A percentile compares a stretch with the other conserved stretches of the same genome.
Conservation (phyloP, 2,329 filamentous ascomycete species). For the Pyrenochaeta sp. region DNA sequence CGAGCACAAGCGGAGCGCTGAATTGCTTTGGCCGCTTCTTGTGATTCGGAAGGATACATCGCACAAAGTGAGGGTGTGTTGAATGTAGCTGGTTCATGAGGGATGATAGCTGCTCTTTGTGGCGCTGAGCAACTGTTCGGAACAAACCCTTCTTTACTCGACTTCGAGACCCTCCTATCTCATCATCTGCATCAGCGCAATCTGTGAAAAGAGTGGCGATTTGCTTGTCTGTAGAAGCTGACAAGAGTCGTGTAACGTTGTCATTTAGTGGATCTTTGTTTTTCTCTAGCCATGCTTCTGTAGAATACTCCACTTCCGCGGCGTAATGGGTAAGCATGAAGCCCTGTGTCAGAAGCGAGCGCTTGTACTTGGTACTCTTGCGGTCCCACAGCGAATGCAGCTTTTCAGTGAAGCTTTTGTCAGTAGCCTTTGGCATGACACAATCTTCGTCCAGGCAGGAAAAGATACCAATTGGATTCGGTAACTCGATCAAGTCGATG, state of each 20-base stretch:
- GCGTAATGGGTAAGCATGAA: slow-evolving; percentile 98
- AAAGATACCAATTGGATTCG: slow-evolving; percentile 98
- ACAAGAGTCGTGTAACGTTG: slow-evolving; percentile 89
- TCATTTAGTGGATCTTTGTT: slow-evolving; percentile 99
- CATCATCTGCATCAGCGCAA: slow-evolving; percentile 84
- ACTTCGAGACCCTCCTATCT: slow-evolving; percentile 71
- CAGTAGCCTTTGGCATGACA: slow-evolving; percentile 98
- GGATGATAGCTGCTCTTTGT: slow-evolving; percentile 98
- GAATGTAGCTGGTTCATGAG: slow-evolving; percentile 94
- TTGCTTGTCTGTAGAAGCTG: slow-evolving; percentile 82
- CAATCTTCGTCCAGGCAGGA: slow-evolving; percentile 97
- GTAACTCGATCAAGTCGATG: slow-evolving; percentile 93
- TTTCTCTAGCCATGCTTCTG: slow-evolving; percentile 95
- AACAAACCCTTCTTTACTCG: slow-evolving; percentile 97
- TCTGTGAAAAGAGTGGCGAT: slow-evolving; percentile 86
- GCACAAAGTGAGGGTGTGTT: slow-evolving; percentile 97
- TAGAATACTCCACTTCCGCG: slow-evolving; percentile 96
- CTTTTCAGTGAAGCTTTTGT: slow-evolving; percentile 97
- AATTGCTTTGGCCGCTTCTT: slow-evolving; percentile 96
- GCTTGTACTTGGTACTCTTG: slow-evolving; percentile 91
- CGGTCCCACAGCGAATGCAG: slow-evolving; percentile 97
- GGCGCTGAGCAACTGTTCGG: slow-evolving; percentile 92
- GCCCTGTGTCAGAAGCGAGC: slow-evolving; percentile 86
- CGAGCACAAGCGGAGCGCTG: slow-evolving; percentile 88
- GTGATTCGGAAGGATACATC: slow-evolving; percentile 97